These are phyloP conservation scores for Zopfia rhizophila DNA, from an alignment of 2,329 filamentous ascomycete species.

Conservation along the genomic window DNA sequence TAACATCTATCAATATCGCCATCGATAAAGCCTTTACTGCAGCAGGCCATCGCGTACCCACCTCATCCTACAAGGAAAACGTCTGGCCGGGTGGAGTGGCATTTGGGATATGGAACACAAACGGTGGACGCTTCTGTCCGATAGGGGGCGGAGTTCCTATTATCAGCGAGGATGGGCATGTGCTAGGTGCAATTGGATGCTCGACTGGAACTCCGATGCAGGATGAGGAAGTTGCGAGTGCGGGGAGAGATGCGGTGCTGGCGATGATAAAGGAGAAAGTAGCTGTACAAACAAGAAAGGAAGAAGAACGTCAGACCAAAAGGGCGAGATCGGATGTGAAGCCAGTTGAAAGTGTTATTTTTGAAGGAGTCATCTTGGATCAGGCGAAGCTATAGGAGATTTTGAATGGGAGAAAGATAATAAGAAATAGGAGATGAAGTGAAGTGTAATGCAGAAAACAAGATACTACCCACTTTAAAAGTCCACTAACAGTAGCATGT, in stretches of 20 bases:
- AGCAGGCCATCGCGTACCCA: slow-evolving; percentile 64
- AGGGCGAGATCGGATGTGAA: too few relatives aligned
- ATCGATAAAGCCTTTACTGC: slow-evolving; percentile 72
- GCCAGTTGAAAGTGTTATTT: too few relatives aligned
- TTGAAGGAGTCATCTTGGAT: too few relatives aligned
- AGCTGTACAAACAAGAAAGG: slow-evolving; percentile 53
- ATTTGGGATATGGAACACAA: slow-evolving; percentile 63
- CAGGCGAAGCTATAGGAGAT: too few relatives aligned
- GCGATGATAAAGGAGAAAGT: too few relatives aligned
- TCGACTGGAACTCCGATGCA: slow-evolving; percentile 65
- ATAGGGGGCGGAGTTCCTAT: slow-evolving; percentile 66
- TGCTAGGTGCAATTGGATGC: slow-evolving; percentile 65
- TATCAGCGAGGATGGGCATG: slow-evolving; percentile 55
- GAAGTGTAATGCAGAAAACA: too few relatives aligned
- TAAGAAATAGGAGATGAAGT: too few relatives aligned
- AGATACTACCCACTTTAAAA: too few relatives aligned
- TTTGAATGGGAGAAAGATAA: not conserved
- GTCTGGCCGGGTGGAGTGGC: slow-evolving; percentile 65
- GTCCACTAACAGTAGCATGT: too few relatives aligned
- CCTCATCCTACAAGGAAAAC: slow-evolving; percentile 63
- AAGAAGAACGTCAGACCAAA: too few relatives aligned
- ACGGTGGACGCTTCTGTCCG: slow-evolving; percentile 64
- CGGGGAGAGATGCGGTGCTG: slow-evolving; percentile 62
- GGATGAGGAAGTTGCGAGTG: slow-evolving; percentile 64
- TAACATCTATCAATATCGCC: slow-evolving; percentile 68